phyloP scores from a whole-genome alignment of 768 basidiomycete species.

The Hypsizygus marmoreus region DNA sequence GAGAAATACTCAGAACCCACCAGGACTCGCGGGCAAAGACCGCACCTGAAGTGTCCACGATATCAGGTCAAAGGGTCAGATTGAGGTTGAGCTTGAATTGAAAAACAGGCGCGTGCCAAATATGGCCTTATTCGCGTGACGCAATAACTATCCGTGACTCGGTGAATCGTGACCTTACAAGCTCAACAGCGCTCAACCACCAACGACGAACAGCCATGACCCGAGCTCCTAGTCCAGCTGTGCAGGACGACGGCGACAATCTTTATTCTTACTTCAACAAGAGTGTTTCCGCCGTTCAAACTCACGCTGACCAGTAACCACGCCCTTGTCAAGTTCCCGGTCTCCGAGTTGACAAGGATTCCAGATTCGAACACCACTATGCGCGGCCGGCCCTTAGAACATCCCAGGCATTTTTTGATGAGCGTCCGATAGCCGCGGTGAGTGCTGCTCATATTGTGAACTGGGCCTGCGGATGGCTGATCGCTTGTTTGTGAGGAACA shows the following conservation, averaged over 20 bases:
- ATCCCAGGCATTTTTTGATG: slow-evolving; percentile 33
- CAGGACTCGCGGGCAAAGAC: no score
- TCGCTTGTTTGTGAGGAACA: slow-evolving; percentile 18
- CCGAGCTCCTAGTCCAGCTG: slow-evolving; percentile 5
- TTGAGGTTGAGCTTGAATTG: no score
- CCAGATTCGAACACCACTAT: slow-evolving; percentile 46
- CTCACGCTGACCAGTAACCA: slow-evolving; percentile 34
- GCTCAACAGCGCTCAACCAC: background rate
- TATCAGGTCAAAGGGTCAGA: no score
- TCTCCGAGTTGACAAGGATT: slow-evolving; percentile 3
- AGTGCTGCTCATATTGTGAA: slow-evolving; percentile 7
- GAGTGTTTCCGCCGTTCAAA: slow-evolving; percentile 36
- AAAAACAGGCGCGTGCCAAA: no score
- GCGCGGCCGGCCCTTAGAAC: slow-evolving; percentile 40
- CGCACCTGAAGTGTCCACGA: no score
- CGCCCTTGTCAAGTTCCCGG: background rate
- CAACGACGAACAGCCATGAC: slow-evolving; percentile 1
- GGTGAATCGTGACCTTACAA: no score
- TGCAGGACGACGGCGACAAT: slow-evolving; percentile 20
- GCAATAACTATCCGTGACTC: no score
- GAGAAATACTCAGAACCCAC: no score
- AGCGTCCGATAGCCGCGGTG: slow-evolving; percentile 35
- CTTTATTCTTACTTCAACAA: slow-evolving; percentile 37
- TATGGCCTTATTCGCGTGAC: no score
- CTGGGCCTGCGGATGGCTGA: background rate